Evolutionary conservation across 1,284 basidiomycete genomes (phyloP).

Genomic region (Boletellus deceptivus): DNA sequence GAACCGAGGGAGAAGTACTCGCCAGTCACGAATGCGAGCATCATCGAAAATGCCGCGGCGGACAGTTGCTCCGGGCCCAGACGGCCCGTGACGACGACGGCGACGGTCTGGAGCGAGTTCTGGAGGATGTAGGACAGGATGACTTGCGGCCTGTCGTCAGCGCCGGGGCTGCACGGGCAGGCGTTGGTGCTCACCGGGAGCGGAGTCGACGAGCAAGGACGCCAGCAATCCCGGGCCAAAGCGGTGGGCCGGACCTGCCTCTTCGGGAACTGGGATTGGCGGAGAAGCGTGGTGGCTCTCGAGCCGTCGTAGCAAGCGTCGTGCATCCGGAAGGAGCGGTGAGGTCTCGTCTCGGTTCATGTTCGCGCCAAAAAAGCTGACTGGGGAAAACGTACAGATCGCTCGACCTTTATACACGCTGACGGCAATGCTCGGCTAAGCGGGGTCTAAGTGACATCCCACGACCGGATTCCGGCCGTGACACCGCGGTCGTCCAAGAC

Average conservation of each 20-base stretch:
- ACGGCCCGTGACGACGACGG: conserved; percentile 60
- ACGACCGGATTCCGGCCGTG: too few species aligned
- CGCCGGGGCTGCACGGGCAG: too few species aligned
- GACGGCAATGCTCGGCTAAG: not conserved
- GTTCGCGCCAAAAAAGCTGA: not conserved
- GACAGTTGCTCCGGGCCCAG: conserved; percentile 69
- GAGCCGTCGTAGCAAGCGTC: conserved; percentile 6
- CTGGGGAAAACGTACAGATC: not conserved
- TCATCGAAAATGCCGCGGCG: conserved; percentile 67
- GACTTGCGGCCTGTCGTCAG: conserved; percentile 28
- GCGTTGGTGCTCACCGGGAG: conserved; percentile 44
- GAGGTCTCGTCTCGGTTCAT: conserved; percentile 23
- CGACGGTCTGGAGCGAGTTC: conserved; percentile 67
- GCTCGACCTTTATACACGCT: not conserved
- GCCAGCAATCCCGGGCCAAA: conserved; percentile 38
- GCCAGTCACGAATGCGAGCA: conserved; percentile 77
- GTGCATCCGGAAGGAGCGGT: conserved; percentile 21
- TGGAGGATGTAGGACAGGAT: conserved; percentile 68
- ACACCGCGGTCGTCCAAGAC: too few species aligned
- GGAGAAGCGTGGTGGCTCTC: conserved; percentile 7
- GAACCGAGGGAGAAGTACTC: conserved; percentile 40
- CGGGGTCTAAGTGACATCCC: too few species aligned
- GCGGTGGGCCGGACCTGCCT: conserved; percentile 16
- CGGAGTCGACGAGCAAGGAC: conserved; percentile 52
- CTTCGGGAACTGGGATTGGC: conserved; percentile 20